Evolutionary conservation across 108 stramenopile genomes (phyloP).

Genomic region (Discostella pseudostelligera): DNA sequence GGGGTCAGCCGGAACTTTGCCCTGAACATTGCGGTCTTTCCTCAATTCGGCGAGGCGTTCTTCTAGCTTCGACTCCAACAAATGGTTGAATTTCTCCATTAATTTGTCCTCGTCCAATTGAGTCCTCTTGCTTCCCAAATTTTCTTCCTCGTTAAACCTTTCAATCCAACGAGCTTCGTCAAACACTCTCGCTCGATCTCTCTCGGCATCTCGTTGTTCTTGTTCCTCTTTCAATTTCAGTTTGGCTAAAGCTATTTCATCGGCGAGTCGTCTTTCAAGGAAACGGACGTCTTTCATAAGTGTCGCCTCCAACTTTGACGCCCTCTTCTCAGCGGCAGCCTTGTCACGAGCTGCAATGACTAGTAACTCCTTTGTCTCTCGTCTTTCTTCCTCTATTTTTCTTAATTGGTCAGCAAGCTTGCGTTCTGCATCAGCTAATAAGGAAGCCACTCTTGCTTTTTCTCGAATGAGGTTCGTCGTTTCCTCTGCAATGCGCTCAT

Average conservation of each 20-base stretch:
- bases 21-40: conserved; percentile 1
- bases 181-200: not conserved
- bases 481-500: not conserved
- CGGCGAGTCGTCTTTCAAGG: conserved; percentile 7
- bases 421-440: conserved; percentile 12
- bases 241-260: not conserved
- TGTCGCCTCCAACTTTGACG: not conserved
- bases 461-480: not conserved
- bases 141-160: not conserved
- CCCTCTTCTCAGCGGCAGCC: conserved; percentile 1
- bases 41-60: conserved; percentile 6
- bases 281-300: conserved; percentile 3
- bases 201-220: conserved; percentile 1
- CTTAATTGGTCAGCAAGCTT: conserved; percentile 8
- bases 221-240: conserved; percentile 10
- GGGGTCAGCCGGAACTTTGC: not conserved
- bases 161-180: conserved; percentile 17
- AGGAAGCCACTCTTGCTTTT: conserved; percentile 5
- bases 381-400: conserved; percentile 8
- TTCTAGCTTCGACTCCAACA: conserved; percentile 24
- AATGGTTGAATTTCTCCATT: conserved; percentile 16
- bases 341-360: conserved; percentile 2
- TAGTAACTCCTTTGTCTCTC: conserved; percentile 1
- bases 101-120: conserved; percentile 4
- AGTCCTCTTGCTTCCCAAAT: not conserved